Evolutionary conservation across 192 early-diverging fungal genomes (phyloP).

Genomic region (Chytriomyces sp.): DNA sequence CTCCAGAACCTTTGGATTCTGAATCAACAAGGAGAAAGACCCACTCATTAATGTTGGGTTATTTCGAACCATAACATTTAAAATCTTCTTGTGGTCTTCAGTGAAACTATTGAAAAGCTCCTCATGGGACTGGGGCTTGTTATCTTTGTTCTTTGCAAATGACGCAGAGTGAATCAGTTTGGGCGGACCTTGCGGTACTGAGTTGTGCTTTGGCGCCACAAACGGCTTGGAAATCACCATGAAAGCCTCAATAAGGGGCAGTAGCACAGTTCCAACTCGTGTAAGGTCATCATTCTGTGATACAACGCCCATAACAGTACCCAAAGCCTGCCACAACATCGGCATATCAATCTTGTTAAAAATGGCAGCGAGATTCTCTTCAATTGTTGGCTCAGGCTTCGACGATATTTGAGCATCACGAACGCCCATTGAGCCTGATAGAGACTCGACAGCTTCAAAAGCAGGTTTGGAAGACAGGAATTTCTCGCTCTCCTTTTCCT

Average conservation of each 20-base stretch:
- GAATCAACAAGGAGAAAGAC: constrained; percentile 94
- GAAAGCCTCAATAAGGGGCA: constrained; percentile 95
- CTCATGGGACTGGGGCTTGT: constrained; percentile 36
- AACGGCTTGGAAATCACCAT: constrained; percentile 97
- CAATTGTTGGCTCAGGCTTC: constrained; percentile 16
- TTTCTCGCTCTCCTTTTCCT: neutral
- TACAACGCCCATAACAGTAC: constrained; percentile 72
- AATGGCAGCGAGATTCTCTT: constrained; percentile 35
- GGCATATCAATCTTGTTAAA: constrained; percentile 49
- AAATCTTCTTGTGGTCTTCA: constrained; percentile 91
- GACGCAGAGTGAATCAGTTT: constrained; percentile 17
- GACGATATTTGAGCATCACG: neutral
- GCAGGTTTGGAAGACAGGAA: neutral
- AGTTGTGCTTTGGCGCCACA: constrained; percentile 47
- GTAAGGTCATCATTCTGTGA: constrained; percentile 78
- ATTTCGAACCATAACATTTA: constrained; percentile 97
- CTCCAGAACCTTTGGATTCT: constrained; percentile 95
- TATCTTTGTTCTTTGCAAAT: constrained; percentile 18
- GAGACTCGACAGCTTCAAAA: neutral
- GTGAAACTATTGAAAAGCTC: constrained; percentile 89
- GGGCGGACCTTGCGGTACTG: constrained; percentile 2
- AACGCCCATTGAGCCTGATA: neutral
- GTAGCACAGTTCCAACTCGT: constrained; percentile 86
- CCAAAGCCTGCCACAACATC: constrained; percentile 76
- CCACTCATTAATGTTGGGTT: constrained; percentile 95